These are phyloP conservation scores for Phytopythium kandeliae DNA, from an alignment of 352 stramenopile genomes.

Conservation along the genomic window DNA sequence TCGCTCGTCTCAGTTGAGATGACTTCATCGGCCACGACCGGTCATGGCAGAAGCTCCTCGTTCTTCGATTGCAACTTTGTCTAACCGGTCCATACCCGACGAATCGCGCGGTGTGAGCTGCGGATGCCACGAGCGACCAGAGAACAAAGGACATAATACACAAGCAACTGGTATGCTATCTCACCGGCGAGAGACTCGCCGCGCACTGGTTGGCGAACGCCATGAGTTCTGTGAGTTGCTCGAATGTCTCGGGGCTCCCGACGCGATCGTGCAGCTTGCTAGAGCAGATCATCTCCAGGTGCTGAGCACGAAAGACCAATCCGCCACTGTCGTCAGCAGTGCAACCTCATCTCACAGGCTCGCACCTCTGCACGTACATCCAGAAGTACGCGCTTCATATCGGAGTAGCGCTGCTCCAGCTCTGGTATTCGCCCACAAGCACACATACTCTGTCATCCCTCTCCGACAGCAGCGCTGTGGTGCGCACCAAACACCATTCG, in stretches of 20 bases:
- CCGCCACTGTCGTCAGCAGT: neutral
- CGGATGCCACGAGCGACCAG: neutral
- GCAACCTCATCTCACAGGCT: neutral
- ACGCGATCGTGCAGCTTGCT: constrained; percentile 46
- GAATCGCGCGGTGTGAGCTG: neutral
- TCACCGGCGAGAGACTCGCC: neutral
- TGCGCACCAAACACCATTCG: neutral
- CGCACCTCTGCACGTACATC: constrained; percentile 17
- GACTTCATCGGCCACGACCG: constrained; percentile 2
- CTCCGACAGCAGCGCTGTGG: neutral
- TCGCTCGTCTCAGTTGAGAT: constrained; percentile 31
- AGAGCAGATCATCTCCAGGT: constrained; percentile 41
- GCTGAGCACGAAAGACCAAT: constrained; percentile 12
- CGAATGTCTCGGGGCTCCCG: constrained; percentile 38
- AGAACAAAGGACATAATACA: constrained; percentile 5
- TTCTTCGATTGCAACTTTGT: constrained; percentile 51
- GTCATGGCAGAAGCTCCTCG: constrained; percentile 10
- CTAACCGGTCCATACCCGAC: constrained; percentile 3
- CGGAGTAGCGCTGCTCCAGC: constrained; percentile 44
- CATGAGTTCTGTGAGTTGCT: constrained; percentile 47
- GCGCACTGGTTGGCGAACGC: constrained; percentile 29
- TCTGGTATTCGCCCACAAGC: constrained; percentile 16
- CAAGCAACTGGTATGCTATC: constrained; percentile 1
- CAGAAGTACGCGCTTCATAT: constrained; percentile 48
- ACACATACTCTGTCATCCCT: neutral